phyloP scores from a whole-genome alignment of 164 flowering plant genomes.

The Vitis rotundifolia region DNA sequence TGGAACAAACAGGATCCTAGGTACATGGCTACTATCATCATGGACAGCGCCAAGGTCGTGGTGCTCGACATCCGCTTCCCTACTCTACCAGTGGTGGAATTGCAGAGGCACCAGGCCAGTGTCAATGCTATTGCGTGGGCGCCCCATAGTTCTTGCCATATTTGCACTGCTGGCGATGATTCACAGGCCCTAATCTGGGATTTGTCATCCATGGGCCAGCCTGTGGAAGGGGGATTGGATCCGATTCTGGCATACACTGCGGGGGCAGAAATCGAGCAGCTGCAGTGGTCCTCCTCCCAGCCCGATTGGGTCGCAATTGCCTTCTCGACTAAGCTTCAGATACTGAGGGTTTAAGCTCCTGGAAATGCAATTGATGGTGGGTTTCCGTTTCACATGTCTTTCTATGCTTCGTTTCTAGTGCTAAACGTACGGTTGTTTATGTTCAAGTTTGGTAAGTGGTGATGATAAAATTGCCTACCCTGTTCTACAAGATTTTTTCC shows the following conservation, averaged over 20 bases:
- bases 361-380: background rate
- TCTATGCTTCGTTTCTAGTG: too few relatives aligned
- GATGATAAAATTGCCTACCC: too few relatives aligned
- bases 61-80: conserved; percentile 85
- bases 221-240: conserved; percentile 85
- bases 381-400: too few relatives aligned
- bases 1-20: conserved; percentile 97
- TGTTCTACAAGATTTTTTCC: too few relatives aligned
- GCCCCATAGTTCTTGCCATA: conserved; percentile 89
- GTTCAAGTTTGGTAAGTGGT: too few relatives aligned
- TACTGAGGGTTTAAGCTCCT: conserved; percentile 65
- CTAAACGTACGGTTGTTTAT: too few relatives aligned
- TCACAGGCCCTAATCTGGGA: conserved; percentile 92
- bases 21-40: conserved; percentile 89
- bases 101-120: conserved; percentile 86
- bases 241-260: conserved; percentile 88
- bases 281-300: conserved; percentile 92
- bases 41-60: conserved; percentile 86
- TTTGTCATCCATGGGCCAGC: conserved; percentile 82
- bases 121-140: conserved; percentile 97
- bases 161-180: conserved; percentile 93
- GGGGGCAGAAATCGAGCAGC: conserved; percentile 90
- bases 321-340: conserved; percentile 87
- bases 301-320: conserved; percentile 98
- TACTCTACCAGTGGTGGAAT: conserved; percentile 78